Evolutionary conservation across 148 eudicot species (phyloP).

Genomic region (Fallopia convolvulus): DNA sequence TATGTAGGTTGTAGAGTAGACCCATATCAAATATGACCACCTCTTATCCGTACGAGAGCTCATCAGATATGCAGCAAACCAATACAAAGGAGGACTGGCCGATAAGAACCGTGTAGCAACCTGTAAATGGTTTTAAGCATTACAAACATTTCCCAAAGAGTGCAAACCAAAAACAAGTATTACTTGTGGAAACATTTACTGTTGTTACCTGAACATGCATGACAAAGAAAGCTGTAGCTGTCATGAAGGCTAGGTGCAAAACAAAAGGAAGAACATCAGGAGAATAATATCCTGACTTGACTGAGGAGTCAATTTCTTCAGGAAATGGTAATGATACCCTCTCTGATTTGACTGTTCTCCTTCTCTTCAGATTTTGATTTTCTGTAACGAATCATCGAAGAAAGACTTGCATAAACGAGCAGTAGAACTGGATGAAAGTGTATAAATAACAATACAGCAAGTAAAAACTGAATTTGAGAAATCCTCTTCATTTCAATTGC

Average conservation of each 20-base stretch:
- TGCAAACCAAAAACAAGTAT: background rate
- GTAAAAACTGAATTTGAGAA: background rate
- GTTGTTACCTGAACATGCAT: constrained; percentile 88
- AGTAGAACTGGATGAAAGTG: background rate
- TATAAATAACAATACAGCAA: background rate
- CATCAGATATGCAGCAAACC: constrained; percentile 76
- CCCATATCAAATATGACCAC: constrained; percentile 67
- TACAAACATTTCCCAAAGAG: background rate
- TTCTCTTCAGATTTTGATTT: constrained; percentile 36
- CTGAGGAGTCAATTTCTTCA: constrained; percentile 21
- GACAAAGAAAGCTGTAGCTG: constrained; percentile 70
- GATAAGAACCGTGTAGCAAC: constrained; percentile 93
- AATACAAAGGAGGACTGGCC: constrained; percentile 82
- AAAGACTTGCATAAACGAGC: background rate
- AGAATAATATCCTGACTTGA: constrained; percentile 28
- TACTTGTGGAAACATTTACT: too few relatives aligned
- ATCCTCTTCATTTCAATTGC: background rate
- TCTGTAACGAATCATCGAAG: constrained; percentile 18
- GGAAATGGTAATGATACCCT: constrained; percentile 14
- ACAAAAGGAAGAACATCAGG: constrained; percentile 54
- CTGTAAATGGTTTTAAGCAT: constrained; percentile 30
- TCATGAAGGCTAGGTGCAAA: constrained; percentile 80
- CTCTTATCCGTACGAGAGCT: constrained; percentile 30
- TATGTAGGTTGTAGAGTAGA: constrained; percentile 64
- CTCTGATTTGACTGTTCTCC: constrained; percentile 24